Percentiles rank a stretch among this genome's conserved stretches.
Evolutionary conservation across 768 basidiomycete genomes (phyloP).

Genomic region (Phylloporus sp.): DNA sequence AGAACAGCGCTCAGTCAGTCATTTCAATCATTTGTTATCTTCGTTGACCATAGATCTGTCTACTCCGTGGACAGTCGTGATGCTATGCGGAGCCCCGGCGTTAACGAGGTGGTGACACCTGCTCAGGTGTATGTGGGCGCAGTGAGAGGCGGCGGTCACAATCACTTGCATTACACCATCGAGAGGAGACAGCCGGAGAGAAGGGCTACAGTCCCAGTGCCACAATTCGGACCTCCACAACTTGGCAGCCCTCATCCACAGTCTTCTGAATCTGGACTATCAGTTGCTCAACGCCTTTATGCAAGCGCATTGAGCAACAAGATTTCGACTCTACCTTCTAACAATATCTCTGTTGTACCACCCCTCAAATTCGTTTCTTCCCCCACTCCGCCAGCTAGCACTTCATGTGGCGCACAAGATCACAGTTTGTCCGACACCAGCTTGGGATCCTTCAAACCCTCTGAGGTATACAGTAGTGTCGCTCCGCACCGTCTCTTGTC

Average conservation of each 20-base stretch:
- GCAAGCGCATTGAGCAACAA: slow-evolving; percentile 34
- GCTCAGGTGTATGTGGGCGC: slow-evolving; percentile 21
- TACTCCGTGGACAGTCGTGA: neutral
- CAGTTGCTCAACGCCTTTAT: slow-evolving; percentile 43
- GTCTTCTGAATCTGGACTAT: slow-evolving; percentile 19
- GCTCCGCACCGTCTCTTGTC: slow-evolving; percentile 1
- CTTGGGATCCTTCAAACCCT: slow-evolving; percentile 1
- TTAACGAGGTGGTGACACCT: slow-evolving; percentile 9
- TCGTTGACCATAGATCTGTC: slow-evolving; percentile 2
- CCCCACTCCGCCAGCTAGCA: neutral
- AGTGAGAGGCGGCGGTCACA: slow-evolving; percentile 5
- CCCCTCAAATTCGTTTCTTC: neutral
- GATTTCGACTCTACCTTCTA: slow-evolving; percentile 3
- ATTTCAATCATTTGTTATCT: neutral
- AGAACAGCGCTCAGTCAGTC: neutral
- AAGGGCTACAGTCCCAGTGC: neutral
- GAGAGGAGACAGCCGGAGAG: slow-evolving; percentile 17
- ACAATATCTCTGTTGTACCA: slow-evolving; percentile 5
- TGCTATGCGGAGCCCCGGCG: neutral
- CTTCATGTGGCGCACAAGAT: neutral
- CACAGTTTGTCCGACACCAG: slow-evolving; percentile 3
- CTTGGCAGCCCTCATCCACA: neutral
- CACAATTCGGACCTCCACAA: neutral
- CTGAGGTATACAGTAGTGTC: slow-evolving; percentile 19
- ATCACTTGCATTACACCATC: slow-evolving; percentile 13